These are phyloP conservation scores for Telopea speciosissima DNA, from an alignment of 177 flowering plant species.

Conservation along the genomic window DNA sequence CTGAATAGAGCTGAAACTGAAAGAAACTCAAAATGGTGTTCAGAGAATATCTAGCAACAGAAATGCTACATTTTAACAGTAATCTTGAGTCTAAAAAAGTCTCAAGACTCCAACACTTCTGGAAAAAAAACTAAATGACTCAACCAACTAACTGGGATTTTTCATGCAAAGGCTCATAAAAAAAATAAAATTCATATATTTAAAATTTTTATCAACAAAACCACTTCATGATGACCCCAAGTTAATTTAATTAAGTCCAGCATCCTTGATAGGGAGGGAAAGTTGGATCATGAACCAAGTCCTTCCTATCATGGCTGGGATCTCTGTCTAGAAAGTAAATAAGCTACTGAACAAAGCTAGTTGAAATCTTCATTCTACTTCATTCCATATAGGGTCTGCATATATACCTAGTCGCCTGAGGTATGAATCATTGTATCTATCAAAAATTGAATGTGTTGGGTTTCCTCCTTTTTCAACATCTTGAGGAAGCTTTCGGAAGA, in stretches of 20 bases:
- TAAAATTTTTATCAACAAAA: no score
- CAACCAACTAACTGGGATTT: neutral
- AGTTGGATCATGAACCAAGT: neutral
- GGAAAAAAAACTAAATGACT: neutral
- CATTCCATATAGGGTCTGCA: slow-evolving; percentile 4
- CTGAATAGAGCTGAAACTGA: neutral
- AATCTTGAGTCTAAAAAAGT: neutral
- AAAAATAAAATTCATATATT: no score
- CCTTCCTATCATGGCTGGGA: neutral
- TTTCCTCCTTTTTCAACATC: slow-evolving; percentile 86
- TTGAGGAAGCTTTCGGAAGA: slow-evolving; percentile 96
- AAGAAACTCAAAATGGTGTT: neutral
- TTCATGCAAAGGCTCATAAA: neutral
- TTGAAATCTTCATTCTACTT: neutral
- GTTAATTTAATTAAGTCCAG: neutral
- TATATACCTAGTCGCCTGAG: slow-evolving; percentile 69
- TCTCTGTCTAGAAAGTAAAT: neutral
- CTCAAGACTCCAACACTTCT: neutral
- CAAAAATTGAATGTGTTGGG: slow-evolving; percentile 70
- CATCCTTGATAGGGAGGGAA: neutral
- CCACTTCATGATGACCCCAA: neutral
- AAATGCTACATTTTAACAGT: neutral
- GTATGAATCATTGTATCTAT: slow-evolving; percentile 68
- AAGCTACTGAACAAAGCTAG: neutral
- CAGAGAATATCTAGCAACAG: neutral